Base-by-base conservation (phyloP, 441 rosid species). In the Pelargonium exstipulatum region DNA sequence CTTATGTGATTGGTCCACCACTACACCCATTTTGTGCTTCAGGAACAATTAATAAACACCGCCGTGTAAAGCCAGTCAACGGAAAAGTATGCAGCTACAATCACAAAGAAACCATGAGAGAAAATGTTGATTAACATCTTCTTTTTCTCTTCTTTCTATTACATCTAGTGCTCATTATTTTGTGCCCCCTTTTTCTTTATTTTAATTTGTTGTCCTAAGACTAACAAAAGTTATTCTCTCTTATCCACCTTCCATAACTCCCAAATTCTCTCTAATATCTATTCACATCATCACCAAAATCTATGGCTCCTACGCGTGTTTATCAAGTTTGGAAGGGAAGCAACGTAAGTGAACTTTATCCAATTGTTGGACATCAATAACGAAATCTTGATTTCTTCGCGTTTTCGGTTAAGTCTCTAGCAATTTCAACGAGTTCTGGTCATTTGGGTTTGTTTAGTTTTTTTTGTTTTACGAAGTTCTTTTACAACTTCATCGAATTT, bases 321-420 rank as follows among this genome's bases (percentile, higher is more conserved):
- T 86, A 81, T 62, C 84, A 86, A 75, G 73, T 80, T 73, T 84
- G 90, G 90, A 84, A 79, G 75, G 90, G 87, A 67, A 75, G 68
- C 66, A 86, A 84, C 73, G 90, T 86, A 75, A 77, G 86, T 29
- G 0, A 32, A 1, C 4, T 32, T 32, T 32, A 4, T 32, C 37
- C 5, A 32, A 32, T 4, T 4, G 4, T 32, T 32, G 0, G 37
- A 32, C 0, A 32, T 32, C 37, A 32, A 32, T 32, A 32, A 32
- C 5, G 37, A 32, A 0, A 0, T 32, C 37, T 48, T 67, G 18
- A 6, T 10, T 14, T 37, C 5, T 8, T 5, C 3, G 12, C 2
- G 10, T 58, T 17, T 9, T 17, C 14, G 62, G 46, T 66, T 37
- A 3, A 40, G 35, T 4, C 2, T 32, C 45, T 73, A 35, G 13